Base-by-base conservation (phyloP, 192 early-diverging fungal species). In the Backusella circina region DNA sequence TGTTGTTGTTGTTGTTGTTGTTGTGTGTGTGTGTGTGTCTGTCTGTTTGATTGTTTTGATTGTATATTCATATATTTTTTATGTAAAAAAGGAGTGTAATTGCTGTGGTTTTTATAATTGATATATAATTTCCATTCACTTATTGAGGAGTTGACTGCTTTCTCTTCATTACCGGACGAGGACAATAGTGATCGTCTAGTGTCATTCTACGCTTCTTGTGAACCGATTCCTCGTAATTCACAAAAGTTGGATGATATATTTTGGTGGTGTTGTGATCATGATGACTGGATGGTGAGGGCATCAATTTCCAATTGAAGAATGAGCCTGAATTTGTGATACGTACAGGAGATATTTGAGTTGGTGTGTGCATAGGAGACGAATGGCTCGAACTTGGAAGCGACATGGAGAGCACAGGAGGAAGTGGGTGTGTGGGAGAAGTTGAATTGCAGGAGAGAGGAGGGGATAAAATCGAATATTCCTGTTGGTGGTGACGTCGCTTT, bases 281-380 rank as follows among this genome's bases (percentile, higher is more conserved):
- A 26, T 26, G 21, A 7, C 21, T 35, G 39, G 41, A 10, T 28
- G 41, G 61, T 30, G 38, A 66, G 15, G 41, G 9, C 66, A 68
- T 75, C 38, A 74, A 31, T n/a, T 47, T 76, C 75, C 51, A 69
- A 64, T 70, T 76, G 68, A 64, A 37, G 33, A 71, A 15, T 28
- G 50, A 54, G 23, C 50, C 57, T 8, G 47, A 31, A 33, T 51
- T 47, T 16, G 70, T 66, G 23, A 38, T 35, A 37, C 70, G 51
- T 4, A 77, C 41, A 36, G 77, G 77, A n/a, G 77, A 78, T 8
- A 78, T 74, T 64, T 74, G 72, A 15, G 72, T 68, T 26, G 77
- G 77, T 9, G 77, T 78, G 33, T 78, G 77, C 23, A 72, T 35
- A 51, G 77, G 77, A 51, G 77, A 78, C 9, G 77, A 78, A 47